These are phyloP conservation scores for Yamadazyma olivae DNA, from an alignment of 805 yeast genomes.

Conservation along the genomic window DNA sequence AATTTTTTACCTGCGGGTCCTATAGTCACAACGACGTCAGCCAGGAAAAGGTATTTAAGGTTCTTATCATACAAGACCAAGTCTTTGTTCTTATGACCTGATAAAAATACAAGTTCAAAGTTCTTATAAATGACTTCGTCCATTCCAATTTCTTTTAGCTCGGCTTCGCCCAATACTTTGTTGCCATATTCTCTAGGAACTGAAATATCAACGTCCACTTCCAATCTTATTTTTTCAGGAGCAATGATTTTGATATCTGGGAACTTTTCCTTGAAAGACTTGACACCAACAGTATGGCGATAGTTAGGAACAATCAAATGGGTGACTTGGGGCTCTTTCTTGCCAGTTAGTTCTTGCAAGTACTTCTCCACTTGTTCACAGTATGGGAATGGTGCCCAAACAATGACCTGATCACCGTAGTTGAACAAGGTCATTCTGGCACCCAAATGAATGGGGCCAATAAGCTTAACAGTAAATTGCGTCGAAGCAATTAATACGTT, in stretches of 20 bases:
- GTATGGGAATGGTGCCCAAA: conserved; percentile 58
- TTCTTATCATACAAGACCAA: conserved; percentile 46
- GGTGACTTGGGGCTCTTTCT: conserved; percentile 31
- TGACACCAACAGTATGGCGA: conserved; percentile 62
- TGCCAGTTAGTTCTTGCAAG: conserved; percentile 27
- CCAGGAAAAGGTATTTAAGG: conserved; percentile 51
- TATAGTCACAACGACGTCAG: conserved; percentile 60
- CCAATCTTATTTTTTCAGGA: conserved; percentile 21
- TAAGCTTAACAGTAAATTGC: conserved; percentile 23
- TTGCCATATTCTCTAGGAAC: conserved; percentile 35
- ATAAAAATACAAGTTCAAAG: conserved; percentile 54
- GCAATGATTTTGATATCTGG: conserved; percentile 55
- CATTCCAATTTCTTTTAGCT: conserved; percentile 7
- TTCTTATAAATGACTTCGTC: conserved; percentile 37
- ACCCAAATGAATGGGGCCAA: conserved; percentile 31
- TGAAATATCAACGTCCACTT: conserved; percentile 38
- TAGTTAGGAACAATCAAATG: conserved; percentile 58
- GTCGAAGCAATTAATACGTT: conserved; percentile 31
- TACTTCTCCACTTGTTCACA: conserved; percentile 41
- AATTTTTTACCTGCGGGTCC: conserved; percentile 35
- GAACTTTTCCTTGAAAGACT: conserved; percentile 45
- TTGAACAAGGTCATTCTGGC: conserved; percentile 40
- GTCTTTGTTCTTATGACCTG: conserved; percentile 55
- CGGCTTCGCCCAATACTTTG: conserved; percentile 10
- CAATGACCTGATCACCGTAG: conserved; percentile 27